Percentiles rank a stretch among this genome's conserved stretches.
Evolutionary conservation across 129 eudicot genomes (phyloP).

Genomic region (Pulicaria dysenterica): DNA sequence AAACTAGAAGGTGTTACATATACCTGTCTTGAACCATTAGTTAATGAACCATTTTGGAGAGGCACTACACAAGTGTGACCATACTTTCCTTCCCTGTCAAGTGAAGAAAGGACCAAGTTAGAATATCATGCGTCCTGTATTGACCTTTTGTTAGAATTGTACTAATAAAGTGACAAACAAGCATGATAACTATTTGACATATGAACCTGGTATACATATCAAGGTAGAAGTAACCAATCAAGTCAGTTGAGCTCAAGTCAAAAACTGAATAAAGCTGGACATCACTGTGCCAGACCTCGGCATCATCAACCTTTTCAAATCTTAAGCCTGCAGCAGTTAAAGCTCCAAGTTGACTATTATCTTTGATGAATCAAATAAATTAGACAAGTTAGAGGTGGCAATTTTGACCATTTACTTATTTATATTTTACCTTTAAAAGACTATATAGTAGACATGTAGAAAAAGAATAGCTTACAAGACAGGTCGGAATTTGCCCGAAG

Average conservation of each 20-base stretch:
- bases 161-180: slow-evolving; percentile 22
- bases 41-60: slow-evolving; percentile 74
- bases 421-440: not conserved
- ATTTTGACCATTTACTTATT: not conserved
- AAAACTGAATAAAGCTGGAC: slow-evolving; percentile 78
- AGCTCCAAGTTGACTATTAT: slow-evolving; percentile 10
- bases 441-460: not conserved
- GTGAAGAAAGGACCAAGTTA: slow-evolving; percentile 8
- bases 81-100: slow-evolving; percentile 86
- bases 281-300: slow-evolving; percentile 73
- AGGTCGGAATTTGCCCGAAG: not conserved
- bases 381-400: slow-evolving; percentile 8
- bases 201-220: slow-evolving; percentile 79
- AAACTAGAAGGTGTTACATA: slow-evolving; percentile 10
- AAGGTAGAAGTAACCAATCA: slow-evolving; percentile 83
- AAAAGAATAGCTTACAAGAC: not conserved
- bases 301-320: slow-evolving; percentile 72
- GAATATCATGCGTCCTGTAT: slow-evolving; percentile 16
- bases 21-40: slow-evolving; percentile 70
- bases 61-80: slow-evolving; percentile 90
- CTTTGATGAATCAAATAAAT: slow-evolving; percentile 22
- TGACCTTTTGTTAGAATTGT: slow-evolving; percentile 7
- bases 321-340: slow-evolving; percentile 65
- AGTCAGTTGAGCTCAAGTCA: slow-evolving; percentile 76
- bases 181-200: slow-evolving; percentile 1